Evolutionary conservation across 2,329 filamentous ascomycete species (phyloP).

Genomic region (Uncinocarpus reesii): DNA sequence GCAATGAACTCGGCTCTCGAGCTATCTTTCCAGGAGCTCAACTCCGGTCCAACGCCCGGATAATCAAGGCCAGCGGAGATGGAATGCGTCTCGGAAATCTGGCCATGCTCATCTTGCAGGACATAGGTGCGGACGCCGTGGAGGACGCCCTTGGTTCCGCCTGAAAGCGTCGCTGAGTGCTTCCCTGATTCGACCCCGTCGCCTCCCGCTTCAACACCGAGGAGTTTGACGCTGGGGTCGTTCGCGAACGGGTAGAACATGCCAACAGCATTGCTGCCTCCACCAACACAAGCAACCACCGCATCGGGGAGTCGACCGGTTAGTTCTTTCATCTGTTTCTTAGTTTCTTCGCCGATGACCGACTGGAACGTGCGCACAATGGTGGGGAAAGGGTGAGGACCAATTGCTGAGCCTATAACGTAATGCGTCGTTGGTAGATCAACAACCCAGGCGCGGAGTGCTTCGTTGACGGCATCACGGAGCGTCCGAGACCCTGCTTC

Average conservation of each 20-base stretch:
- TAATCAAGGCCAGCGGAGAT: conserved; percentile 95
- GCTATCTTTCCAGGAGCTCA: conserved; percentile 85
- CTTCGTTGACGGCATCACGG: conserved; percentile 88
- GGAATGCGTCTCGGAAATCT: conserved; percentile 91
- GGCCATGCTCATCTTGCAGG: conserved; percentile 81
- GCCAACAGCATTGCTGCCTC: conserved; percentile 86
- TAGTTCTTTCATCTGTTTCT: conserved; percentile 75
- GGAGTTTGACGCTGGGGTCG: conserved; percentile 71
- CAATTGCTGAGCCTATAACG: conserved; percentile 94
- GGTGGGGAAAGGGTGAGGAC: conserved; percentile 93
- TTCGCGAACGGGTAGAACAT: conserved; percentile 97
- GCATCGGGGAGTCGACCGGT: conserved; percentile 86
- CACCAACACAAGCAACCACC: conserved; percentile 91
- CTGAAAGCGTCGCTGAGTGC: conserved; percentile 79
- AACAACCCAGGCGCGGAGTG: conserved; percentile 86
- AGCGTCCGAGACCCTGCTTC: conserved; percentile 79
- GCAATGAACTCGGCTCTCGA: conserved; percentile 78
- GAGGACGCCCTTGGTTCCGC: conserved; percentile 80
- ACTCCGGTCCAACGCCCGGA: conserved; percentile 87
- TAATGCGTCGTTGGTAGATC: conserved; percentile 92
- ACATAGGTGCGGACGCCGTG: conserved; percentile 96
- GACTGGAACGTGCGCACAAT: conserved; percentile 97
- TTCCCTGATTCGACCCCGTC: conserved; percentile 78
- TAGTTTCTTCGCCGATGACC: conserved; percentile 90
- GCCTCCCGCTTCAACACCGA: conserved; percentile 91